Base-by-base conservation (phyloP, 2,329 filamentous ascomycete genomes). In the Microcyclospora pomicola region DNA sequence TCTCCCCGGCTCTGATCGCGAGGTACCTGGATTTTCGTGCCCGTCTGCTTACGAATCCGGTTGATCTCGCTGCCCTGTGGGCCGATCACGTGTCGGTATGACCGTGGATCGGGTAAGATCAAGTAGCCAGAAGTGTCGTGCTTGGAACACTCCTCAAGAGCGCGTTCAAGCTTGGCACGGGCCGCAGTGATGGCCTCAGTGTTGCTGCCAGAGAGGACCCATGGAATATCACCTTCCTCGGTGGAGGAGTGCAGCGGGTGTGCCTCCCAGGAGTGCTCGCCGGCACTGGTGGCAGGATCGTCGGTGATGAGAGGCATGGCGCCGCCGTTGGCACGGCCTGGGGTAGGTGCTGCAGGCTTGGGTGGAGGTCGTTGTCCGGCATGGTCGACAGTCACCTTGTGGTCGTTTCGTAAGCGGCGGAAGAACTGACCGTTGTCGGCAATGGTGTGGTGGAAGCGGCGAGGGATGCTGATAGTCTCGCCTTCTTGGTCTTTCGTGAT, bases 361-460 rank as follows among this genome's bases (percentile, higher is more conserved):
- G 77, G 59, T 5, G 91, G 91, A 3, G 82, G 67, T 40, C 80
- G 66, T 42, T 91, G 77, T 33, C 87, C 86, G 39, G 77, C 82
- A 57, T 96, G 91, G 59, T 96, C 87, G 37, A 98, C 82, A 1
- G 81, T 91, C 48, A 98, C 85, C 49, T 83, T 80, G 62, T 83
- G 73, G 54, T 95, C 82, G 60, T 77, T 87, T 47, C 82, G 78
- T 31, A 98, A 76, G 52, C 77, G 81, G 48, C 88, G 83, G 81
- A 96, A 95, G 66, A 96, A 82, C 50, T 86, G 80, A 1, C 88
- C 91, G 47, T 88, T 87, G 58, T 94, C 88, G 37, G 83, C 75
- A 49, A 98, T 72, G 42, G 71, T 65, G 58, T 96, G 84, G 66
- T 98, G 91, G 42, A 91, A 68, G 50, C 78, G 75, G 42, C 78